Base-by-base conservation (phyloP, 495 filamentous ascomycete genomes). In the Achaetomiella virescens region DNA sequence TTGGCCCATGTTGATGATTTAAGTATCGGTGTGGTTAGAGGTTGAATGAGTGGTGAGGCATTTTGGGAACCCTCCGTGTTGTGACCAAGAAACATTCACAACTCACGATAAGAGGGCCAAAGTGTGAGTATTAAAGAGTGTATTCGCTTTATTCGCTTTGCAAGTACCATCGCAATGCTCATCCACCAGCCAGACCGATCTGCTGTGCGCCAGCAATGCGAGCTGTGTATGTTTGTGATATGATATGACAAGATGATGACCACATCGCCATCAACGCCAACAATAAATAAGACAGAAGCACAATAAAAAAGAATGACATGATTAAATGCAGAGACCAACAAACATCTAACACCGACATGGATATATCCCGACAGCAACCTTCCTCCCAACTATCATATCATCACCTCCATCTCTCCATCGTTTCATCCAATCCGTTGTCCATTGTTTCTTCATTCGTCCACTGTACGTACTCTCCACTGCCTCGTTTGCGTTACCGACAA, bases 81-180 rank as follows among this genome's bases (percentile, higher is more conserved):
- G 6, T 8, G n/a, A n/a, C n/a, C n/a, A n/a, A n/a, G n/a, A n/a
- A n/a, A n/a, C n/a, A n/a, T n/a, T n/a, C n/a, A n/a, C n/a, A n/a
- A n/a, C n/a, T n/a, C n/a, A n/a, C n/a, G n/a, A n/a, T n/a, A n/a
- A n/a, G n/a, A n/a, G n/a, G n/a, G n/a, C n/a, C n/a, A n/a, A n/a
- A n/a, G n/a, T n/a, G n/a, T n/a, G n/a, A n/a, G 33, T 20, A 51
- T 51, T 51, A 41, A 41, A 51, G 48, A 51, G 24, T 51, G 48
- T 50, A 50, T 38, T 51, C n/a, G n/a, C n/a, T n/a, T n/a, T n/a
- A n/a, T n/a, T n/a, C n/a, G n/a, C n/a, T n/a, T n/a, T n/a, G n/a
- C n/a, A n/a, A n/a, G n/a, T n/a, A n/a, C n/a, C n/a, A n/a, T n/a
- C n/a, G n/a, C n/a, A n/a, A n/a, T n/a, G 27, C 27, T 31, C 27